Base-by-base conservation (phyloP, 2,329 filamentous ascomycete species). In the Thelonectria olida region DNA sequence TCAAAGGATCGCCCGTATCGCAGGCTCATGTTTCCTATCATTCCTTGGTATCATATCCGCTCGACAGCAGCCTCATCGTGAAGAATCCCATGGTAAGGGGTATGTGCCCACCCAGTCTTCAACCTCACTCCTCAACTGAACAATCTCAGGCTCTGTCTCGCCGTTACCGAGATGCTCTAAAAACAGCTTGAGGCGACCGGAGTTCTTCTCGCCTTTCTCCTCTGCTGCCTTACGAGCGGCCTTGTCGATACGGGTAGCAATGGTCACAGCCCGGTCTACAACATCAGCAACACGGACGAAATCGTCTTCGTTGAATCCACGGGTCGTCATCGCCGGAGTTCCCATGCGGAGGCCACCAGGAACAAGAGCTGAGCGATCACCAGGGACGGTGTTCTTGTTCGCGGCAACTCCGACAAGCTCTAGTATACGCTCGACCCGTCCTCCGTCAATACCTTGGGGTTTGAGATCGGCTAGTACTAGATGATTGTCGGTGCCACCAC, bases 311-410 rank as follows among this genome's bases (percentile, higher is more conserved):
- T 85, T 87, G 77, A 99, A 95, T n/a, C 95, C 96, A 63, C 96
- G 89, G 17, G 93, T 97, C 20, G 96, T 98, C 96, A 99, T 99
- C 69, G 96, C 96, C 0, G 96, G 96, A 0, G 95, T 96, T 57
- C 96, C 96, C 81, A 99, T 94, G 68, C 96, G 90, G 67, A 99
- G 85, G 66, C 96, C 96, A 68, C 95, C 95, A 13, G 96, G 96
- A 66, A 95, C 92, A 74, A 99, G 87, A 1, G 96, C 96, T 1
- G 93, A 97, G 75, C 90, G 92, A 80, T 99, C 96, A 42, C 95
- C 96, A 1, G 96, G 96, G 0, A 97, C 95, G 7, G 96, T 97
- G 82, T 99, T 99, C 86, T 99, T 99, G 85, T 99, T 99, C 76
- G 92, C 91, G n/a, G 96, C 96, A 53, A 98, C 95, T 71, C 95